phyloP scores from a whole-genome alignment of 2,329 filamentous ascomycete species.

The Aspergillus fischeri region DNA sequence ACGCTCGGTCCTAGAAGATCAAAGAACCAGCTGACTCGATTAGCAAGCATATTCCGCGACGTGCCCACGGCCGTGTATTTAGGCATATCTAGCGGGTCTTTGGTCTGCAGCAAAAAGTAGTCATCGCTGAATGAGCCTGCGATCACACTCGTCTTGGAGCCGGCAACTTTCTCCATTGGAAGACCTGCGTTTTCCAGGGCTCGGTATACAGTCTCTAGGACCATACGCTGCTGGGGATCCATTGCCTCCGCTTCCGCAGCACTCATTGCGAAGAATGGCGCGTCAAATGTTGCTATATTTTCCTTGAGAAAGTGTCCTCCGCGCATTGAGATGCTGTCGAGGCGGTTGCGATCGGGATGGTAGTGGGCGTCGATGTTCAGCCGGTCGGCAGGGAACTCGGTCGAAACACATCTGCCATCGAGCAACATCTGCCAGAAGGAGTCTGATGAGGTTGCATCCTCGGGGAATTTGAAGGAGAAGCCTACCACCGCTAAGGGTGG shows the following conservation, averaged over 20 bases:
- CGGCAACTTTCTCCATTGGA: constrained; percentile 22
- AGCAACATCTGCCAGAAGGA: constrained; percentile 20
- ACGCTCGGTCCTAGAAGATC: constrained; percentile 27
- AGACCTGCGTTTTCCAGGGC: constrained; percentile 25
- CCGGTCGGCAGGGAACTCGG: constrained; percentile 20
- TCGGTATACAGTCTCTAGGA: constrained; percentile 27
- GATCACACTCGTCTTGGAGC: constrained; percentile 32
- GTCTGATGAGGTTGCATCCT: constrained; percentile 15
- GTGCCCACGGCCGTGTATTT: constrained; percentile 23
- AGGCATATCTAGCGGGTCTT: constrained; percentile 15
- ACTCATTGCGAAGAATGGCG: constrained; percentile 27
- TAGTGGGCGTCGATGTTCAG: constrained; percentile 22
- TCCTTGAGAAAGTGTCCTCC: constrained; percentile 20
- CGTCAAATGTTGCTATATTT: constrained; percentile 28
- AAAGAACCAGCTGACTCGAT: constrained; percentile 26
- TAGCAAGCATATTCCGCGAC: constrained; percentile 26
- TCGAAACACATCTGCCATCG: constrained; percentile 14
- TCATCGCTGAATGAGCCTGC: constrained; percentile 28
- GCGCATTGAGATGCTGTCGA: constrained; percentile 6
- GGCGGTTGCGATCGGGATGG: constrained; percentile 15
- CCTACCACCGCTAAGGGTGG: constrained; percentile 20
- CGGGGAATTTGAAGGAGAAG: constrained; percentile 17
- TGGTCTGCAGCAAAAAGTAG: constrained; percentile 20
- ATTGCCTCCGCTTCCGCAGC: constrained; percentile 24
- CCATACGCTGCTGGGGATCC: constrained; percentile 30